Percentiles rank a stretch among this genome's conserved stretches.
Evolutionary conservation across 2,329 filamentous ascomycete genomes (phyloP).

Genomic region (Aspergillus uvarum): DNA sequence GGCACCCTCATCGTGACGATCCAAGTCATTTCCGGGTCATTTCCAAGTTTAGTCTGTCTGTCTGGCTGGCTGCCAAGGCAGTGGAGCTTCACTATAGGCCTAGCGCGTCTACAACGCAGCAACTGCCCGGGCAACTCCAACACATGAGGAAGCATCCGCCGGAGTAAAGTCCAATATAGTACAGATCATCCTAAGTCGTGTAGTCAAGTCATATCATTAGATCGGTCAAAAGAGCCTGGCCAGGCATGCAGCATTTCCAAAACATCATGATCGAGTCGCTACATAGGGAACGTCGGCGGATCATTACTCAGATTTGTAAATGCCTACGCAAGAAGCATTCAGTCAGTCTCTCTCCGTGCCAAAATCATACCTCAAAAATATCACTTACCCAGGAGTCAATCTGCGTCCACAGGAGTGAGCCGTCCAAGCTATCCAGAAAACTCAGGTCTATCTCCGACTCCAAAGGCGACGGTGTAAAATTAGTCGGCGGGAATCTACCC

Average conservation of each 20-base stretch:
- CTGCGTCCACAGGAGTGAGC: slow-evolving; percentile 41
- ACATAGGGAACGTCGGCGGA: slow-evolving; percentile 24
- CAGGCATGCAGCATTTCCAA: not conserved
- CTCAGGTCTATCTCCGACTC: slow-evolving; percentile 27
- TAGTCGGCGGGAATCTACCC: slow-evolving; percentile 21
- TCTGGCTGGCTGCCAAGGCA: no score
- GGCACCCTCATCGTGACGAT: slow-evolving; percentile 7
- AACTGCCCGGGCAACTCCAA: not conserved
- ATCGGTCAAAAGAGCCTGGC: not conserved
- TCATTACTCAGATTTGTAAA: slow-evolving; percentile 36
- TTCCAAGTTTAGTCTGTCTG: not conserved
- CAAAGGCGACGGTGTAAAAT: slow-evolving; percentile 18
- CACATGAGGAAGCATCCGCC: not conserved
- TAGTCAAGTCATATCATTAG: no score
- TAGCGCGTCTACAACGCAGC: not conserved
- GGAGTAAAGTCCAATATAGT: no score
- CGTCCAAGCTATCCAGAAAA: slow-evolving; percentile 37
- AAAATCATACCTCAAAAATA: not conserved
- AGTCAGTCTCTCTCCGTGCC: not conserved
- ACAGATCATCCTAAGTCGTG: no score
- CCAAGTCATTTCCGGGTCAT: slow-evolving; percentile 10
- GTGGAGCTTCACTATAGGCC: no score
- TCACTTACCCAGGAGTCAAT: slow-evolving; percentile 39
- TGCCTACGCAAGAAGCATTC: slow-evolving; percentile 26
- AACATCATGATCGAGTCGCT: not conserved